A percentile compares a stretch with the other conserved stretches of the same genome.
These are phyloP conservation scores for Agaricus sinodeliciosus DNA, from an alignment of 768 basidiomycete genomes.

Conservation along the genomic window DNA sequence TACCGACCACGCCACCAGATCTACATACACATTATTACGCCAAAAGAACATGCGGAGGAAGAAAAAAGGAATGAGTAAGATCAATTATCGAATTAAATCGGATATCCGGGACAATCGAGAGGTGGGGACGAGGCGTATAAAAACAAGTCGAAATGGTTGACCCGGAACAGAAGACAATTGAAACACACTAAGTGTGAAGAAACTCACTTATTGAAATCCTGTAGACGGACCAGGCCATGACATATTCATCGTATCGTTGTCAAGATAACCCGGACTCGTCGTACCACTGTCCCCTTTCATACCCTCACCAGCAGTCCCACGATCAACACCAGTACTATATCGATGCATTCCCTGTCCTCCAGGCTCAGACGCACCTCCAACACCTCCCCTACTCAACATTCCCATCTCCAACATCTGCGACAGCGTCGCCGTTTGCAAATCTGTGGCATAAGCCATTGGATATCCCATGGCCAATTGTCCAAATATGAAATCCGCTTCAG, in stretches of 20 bases:
- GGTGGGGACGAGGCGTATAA: too few relatives aligned
- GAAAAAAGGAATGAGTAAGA: background rate
- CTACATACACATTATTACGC: background rate
- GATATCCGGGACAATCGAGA: too few relatives aligned
- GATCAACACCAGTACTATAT: background rate
- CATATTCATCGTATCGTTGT: constrained; percentile 54
- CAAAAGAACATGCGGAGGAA: background rate
- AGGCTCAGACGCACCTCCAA: too few relatives aligned
- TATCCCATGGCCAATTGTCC: constrained; percentile 9
- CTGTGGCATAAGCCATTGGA: background rate
- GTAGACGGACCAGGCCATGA: constrained; percentile 58
- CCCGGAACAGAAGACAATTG: too few relatives aligned
- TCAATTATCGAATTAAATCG: background rate
- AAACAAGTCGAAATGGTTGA: too few relatives aligned
- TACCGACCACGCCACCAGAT: too few relatives aligned
- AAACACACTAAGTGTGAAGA: background rate
- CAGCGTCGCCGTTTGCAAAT: background rate
- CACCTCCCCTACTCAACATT: too few relatives aligned
- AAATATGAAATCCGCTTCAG: constrained; percentile 8
- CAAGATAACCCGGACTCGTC: constrained; percentile 20
- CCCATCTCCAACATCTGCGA: background rate
- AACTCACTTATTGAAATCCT: constrained; percentile 51
- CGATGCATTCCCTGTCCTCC: background rate
- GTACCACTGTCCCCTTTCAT: background rate
- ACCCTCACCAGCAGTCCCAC: background rate